phyloP scores from a whole-genome alignment of 192 early-diverging fungal species.

The Umbelopsis sp. region DNA sequence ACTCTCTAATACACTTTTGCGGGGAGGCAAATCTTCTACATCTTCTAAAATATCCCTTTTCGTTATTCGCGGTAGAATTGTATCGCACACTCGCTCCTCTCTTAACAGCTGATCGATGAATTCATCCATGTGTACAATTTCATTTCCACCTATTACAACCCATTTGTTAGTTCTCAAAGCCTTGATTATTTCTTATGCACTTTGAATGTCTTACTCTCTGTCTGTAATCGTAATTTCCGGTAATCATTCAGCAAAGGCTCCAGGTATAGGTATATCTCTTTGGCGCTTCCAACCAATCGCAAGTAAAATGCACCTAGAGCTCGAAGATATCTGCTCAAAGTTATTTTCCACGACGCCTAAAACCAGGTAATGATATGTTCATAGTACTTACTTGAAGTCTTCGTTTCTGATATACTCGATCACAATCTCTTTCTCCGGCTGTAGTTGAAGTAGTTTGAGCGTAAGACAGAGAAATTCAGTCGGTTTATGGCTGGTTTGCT shows the following conservation, averaged over 20 bases:
- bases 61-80: constrained; percentile 83
- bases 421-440: constrained; percentile 88
- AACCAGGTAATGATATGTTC: neutral
- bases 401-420: constrained; percentile 79
- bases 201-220: constrained; percentile 37
- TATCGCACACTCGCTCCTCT: constrained; percentile 82
- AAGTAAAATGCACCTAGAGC: constrained; percentile 91
- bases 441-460: constrained; percentile 90
- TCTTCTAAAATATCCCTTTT: constrained; percentile 85
- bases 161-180: neutral
- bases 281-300: constrained; percentile 73
- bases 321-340: constrained; percentile 67
- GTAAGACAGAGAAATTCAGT: constrained; percentile 89
- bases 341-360: neutral
- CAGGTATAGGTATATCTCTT: constrained; percentile 82
- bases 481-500: constrained; percentile 84
- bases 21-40: constrained; percentile 75
- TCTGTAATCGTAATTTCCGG: constrained; percentile 75
- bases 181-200: neutral
- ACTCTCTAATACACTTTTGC: constrained; percentile 77
- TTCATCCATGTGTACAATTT: constrained; percentile 80
- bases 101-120: constrained; percentile 86
- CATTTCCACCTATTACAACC: constrained; percentile 34
- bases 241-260: constrained; percentile 88
- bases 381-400: constrained; percentile 69